Percentiles rank a stretch among this genome's conserved stretches.
phyloP scores from a whole-genome alignment of 139 green algal genomes.

The Medakamo hakoo region DNA sequence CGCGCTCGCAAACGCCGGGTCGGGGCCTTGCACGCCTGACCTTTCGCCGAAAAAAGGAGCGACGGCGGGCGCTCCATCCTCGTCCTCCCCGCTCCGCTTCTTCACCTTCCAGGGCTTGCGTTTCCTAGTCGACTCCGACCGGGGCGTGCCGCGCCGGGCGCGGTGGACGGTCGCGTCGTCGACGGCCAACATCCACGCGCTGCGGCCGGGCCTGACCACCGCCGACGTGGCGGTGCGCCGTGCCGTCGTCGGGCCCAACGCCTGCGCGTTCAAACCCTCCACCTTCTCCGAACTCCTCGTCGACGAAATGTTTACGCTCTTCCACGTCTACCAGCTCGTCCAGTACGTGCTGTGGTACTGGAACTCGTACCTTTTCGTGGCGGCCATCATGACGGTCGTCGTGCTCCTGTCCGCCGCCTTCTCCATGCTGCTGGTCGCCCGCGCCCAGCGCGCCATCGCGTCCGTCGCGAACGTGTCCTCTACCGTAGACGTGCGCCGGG shows the following conservation, averaged over 20 bases:
- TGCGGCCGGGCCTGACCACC: not conserved
- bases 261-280: conserved; percentile 2
- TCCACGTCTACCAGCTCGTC: conserved; percentile 14
- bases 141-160: no score
- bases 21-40: no score
- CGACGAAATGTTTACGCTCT: conserved; percentile 9
- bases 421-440: conserved; percentile 1
- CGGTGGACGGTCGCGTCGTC: not conserved
- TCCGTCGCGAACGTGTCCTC: conserved; percentile 4
- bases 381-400: not conserved
- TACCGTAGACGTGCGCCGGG: not conserved
- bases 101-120: no score
- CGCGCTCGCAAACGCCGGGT: no score
- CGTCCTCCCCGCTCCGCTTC: not conserved
- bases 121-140: not conserved
- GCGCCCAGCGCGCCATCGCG: conserved; percentile 3
- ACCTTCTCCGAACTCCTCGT: conserved; percentile 1
- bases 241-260: conserved; percentile 8
- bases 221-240: not conserved
- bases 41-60: no score
- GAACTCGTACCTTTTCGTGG: conserved; percentile 11
- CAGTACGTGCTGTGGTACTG: conserved; percentile 11
- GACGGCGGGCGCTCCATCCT: not conserved
- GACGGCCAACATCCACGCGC: not conserved
- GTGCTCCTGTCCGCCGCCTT: conserved; percentile 3